These are phyloP conservation scores for Trametes maxima DNA, from an alignment of 768 basidiomycete genomes.

Conservation along the genomic window DNA sequence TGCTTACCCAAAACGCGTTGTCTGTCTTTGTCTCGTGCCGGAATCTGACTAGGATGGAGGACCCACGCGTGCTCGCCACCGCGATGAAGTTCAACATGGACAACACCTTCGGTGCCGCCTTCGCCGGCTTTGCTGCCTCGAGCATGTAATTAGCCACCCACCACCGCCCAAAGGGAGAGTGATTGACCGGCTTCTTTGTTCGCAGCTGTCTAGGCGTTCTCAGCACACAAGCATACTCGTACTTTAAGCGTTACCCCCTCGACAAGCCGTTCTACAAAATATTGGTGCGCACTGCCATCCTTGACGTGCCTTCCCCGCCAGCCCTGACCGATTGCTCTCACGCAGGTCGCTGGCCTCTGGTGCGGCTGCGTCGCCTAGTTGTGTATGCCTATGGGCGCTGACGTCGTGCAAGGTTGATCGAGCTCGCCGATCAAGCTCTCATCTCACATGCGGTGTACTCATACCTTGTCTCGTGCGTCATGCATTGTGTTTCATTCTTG, in stretches of 20 bases:
- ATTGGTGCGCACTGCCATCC: slow-evolving; percentile 43
- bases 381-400: slow-evolving; percentile 1
- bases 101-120: slow-evolving; percentile 61
- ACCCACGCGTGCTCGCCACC: background rate
- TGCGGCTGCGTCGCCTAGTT: slow-evolving; percentile 19
- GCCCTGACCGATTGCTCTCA: background rate
- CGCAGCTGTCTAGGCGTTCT: slow-evolving; percentile 55
- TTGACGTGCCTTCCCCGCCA: background rate
- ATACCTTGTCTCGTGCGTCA: slow-evolving; percentile 54
- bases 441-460: slow-evolving; percentile 56
- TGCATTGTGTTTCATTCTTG: background rate
- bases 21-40: slow-evolving; percentile 1
- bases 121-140: slow-evolving; percentile 61
- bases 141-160: slow-evolving; percentile 30
- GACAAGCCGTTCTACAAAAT: slow-evolving; percentile 55
- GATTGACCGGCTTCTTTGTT: slow-evolving; percentile 26
- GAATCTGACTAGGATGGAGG: slow-evolving; percentile 6
- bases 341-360: slow-evolving; percentile 39
- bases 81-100: slow-evolving; percentile 30
- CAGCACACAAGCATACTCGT: slow-evolving; percentile 54
- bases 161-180: background rate
- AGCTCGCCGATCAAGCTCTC: slow-evolving; percentile 51
- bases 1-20: background rate
- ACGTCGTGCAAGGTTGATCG: slow-evolving; percentile 43
- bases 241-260: slow-evolving; percentile 55